Evolutionary conservation across 176 grass and related monocot genomes (phyloP).

Genomic region (Triticum urartu): DNA sequence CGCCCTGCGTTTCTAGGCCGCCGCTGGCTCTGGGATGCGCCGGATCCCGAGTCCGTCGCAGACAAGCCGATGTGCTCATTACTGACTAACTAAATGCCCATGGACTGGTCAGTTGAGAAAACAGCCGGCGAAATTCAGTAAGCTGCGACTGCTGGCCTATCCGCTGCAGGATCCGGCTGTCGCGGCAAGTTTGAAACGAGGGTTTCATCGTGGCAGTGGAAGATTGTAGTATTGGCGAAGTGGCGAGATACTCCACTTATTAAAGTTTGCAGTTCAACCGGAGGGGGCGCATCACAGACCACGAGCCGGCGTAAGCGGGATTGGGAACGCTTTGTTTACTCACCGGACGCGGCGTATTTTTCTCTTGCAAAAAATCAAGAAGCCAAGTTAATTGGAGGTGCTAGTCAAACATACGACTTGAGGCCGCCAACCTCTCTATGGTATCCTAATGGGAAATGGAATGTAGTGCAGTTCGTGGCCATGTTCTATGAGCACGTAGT

Average conservation of each 20-base stretch:
- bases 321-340: background rate
- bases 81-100: background rate
- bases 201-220: background rate
- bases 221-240: background rate
- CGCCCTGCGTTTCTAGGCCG: background rate
- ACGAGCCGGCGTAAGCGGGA: slow-evolving; percentile 22
- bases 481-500: background rate
- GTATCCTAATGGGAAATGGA: background rate
- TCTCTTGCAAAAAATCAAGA: background rate
- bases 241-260: background rate
- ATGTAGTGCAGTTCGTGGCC: background rate
- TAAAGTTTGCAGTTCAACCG: background rate
- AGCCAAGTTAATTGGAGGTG: background rate
- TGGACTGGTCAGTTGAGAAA: background rate
- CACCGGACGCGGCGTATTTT: background rate
- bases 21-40: background rate
- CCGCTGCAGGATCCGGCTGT: background rate
- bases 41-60: too few species aligned
- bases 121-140: background rate
- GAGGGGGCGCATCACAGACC: background rate
- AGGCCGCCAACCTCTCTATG: background rate
- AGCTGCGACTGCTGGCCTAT: background rate
- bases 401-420: slow-evolving; percentile 27
- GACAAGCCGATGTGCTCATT: too few species aligned
- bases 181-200: background rate